Evolutionary conservation across 768 basidiomycete species (phyloP).

Genomic region (Lentinula detonsa): DNA sequence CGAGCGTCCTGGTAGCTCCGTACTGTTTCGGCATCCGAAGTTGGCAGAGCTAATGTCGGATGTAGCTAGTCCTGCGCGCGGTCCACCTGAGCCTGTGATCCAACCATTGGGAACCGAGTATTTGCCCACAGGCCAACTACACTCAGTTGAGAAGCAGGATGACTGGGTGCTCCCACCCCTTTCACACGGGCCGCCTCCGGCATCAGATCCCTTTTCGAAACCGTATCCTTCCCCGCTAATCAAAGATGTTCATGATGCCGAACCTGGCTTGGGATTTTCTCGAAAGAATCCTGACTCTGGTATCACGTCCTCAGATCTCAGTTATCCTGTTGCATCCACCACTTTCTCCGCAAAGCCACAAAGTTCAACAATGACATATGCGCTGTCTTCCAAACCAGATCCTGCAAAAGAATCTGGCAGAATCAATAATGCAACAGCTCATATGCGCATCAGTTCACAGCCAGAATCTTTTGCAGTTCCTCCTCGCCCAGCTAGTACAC

Average conservation of each 20-base stretch:
- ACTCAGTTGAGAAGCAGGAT: neutral
- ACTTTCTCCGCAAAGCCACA: neutral
- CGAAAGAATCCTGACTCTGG: neutral
- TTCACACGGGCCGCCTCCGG: neutral
- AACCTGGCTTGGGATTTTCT: neutral
- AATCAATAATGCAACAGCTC: neutral
- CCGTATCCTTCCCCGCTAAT: neutral
- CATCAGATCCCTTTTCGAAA: neutral
- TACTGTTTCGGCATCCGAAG: constrained; percentile 12
- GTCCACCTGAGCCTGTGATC: neutral
- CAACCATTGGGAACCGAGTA: neutral
- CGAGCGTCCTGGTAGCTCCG: neutral
- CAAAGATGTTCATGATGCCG: neutral
- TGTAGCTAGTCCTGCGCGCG: neutral
- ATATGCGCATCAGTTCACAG: neutral
- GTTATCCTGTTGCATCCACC: neutral
- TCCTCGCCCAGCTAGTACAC: neutral
- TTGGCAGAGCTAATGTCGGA: constrained; percentile 28
- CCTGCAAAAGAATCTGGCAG: neutral
- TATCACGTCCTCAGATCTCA: neutral
- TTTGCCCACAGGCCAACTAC: neutral
- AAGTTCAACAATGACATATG: neutral
- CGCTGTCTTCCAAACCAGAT: neutral
- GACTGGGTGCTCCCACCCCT: constrained; percentile 1
- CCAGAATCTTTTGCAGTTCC: neutral